These are phyloP conservation scores for Helianthus annuus DNA, from an alignment of 129 eudicot species.

Conservation along the genomic window HanXRQr2.0-SUNRISE NC_035441.2:162866355-162866854, in stretches of 20 bases:
- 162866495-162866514: slow-evolving; percentile 1
- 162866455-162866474: neutral
- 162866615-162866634: neutral
- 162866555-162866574: neutral
- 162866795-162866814: slow-evolving; percentile 35
- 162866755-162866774: slow-evolving; percentile 32
- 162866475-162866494: neutral
- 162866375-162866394: slow-evolving; percentile 13
- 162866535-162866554: neutral
- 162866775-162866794: slow-evolving; percentile 33
- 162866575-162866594: neutral
- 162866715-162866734: slow-evolving; percentile 39
- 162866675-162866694: slow-evolving; percentile 4
- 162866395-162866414: slow-evolving; percentile 5
- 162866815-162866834: slow-evolving; percentile 41
- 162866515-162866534: neutral
- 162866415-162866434: neutral
- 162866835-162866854: slow-evolving; percentile 23
- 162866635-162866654: neutral
- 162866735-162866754: slow-evolving; percentile 21
- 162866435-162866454: neutral
- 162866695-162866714: slow-evolving; percentile 13
- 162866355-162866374: neutral
- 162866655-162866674: neutral
- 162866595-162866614: neutral